Evolutionary conservation across 2,329 filamentous ascomycete genomes (phyloP), one percentile per base, ranked within the genome.

Genomic region (Botrytis hyacinthi): DNA sequence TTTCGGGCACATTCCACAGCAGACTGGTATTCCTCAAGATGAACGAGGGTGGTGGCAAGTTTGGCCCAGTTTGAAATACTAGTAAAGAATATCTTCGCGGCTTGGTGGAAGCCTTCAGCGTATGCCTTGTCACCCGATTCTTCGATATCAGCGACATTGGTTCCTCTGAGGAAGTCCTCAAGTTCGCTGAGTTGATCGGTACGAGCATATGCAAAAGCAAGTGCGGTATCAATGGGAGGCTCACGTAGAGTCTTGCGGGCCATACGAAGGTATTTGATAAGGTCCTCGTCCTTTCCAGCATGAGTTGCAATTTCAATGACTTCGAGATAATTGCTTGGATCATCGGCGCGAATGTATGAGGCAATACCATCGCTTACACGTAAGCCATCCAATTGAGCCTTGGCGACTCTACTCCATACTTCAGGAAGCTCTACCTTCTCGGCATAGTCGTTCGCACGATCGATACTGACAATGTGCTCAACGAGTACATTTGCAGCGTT

Each of bases 31-130:
- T 99, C 96, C 77, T 91, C 92, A 10, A 99, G 90, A 83, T 98
- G 94, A n/a, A 99, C 96, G 75, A 98, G 89, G 18, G 96, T 99
- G 18, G 96, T 98, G 22, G 96, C 95, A 79, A 99, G 91, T 87
- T 99, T 99, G 73, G 95, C 95, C 96, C 96, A 99, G 88, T 99
- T 99, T 72, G 96, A 99, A 82, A 99, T 97, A 85, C 93, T 98
- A 73, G 90, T 94, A 86, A 91, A 99, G 88, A 98, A 99, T 81
- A 99, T 98, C 89, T 99, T 99, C 77, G 96, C 94, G 61, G 96
- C 96, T 86, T 98, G 92, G 81, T 96, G 95, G 81, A 93, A 91
- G 75, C 95, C 95, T 84, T 99, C 96, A 76, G 91, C 92, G 78
- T 97, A 98, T 35, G 96, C 95, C 87, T 98, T 98, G 87, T 99